These are phyloP conservation scores for Hypoxylon sp. DNA, from an alignment of 2,329 filamentous ascomycete genomes.

Conservation along the genomic window DNA sequence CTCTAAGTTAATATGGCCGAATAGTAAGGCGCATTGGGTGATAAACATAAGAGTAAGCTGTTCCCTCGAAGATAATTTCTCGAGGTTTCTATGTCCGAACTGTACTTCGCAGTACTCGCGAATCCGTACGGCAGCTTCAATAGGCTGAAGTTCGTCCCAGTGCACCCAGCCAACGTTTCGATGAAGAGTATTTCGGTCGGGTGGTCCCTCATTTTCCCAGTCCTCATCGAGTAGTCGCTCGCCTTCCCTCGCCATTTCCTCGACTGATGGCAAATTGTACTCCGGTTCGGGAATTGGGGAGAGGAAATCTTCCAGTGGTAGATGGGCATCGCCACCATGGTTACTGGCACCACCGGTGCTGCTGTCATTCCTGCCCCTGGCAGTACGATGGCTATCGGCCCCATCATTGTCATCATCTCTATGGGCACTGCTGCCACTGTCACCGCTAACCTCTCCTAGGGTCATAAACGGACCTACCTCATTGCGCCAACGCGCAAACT, in stretches of 20 bases:
- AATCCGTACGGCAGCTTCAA: not conserved
- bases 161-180: slow-evolving; percentile 29
- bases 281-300: not conserved
- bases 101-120: not conserved
- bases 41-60: slow-evolving; percentile 18
- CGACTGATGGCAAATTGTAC: not conserved
- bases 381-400: not conserved
- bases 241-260: not conserved
- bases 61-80: not conserved
- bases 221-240: not conserved
- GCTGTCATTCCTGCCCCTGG: not conserved
- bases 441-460: slow-evolving; percentile 10
- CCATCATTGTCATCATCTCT: not conserved
- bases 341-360: not conserved
- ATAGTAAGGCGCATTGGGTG: slow-evolving; percentile 10
- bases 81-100: not conserved
- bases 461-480: slow-evolving; percentile 33
- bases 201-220: not conserved
- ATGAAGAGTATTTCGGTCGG: slow-evolving; percentile 17
- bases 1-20: not conserved
- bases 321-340: not conserved
- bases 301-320: not conserved
- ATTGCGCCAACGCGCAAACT: slow-evolving; percentile 22
- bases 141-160: slow-evolving; percentile 10
- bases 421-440: not conserved